These are phyloP conservation scores for Hypericum androsaemum DNA, from an alignment of 345 rosid genomes.

Conservation along the genomic window DNA sequence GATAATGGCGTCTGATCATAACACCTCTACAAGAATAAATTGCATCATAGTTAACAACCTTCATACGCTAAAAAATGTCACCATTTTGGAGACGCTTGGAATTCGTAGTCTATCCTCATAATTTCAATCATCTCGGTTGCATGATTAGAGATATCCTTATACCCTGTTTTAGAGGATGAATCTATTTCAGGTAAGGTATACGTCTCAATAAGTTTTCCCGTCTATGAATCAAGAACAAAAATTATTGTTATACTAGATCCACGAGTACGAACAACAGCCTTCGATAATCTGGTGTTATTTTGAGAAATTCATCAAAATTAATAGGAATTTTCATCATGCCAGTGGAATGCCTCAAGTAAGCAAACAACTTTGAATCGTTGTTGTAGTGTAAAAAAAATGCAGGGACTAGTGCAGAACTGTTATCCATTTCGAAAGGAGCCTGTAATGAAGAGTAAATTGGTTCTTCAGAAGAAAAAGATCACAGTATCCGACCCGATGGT, in stretches of 20 bases:
- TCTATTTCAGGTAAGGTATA: slow-evolving; percentile 36
- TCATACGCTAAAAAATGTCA: slow-evolving; percentile 50
- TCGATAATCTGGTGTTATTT: slow-evolving; percentile 46
- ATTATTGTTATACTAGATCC: slow-evolving; percentile 63
- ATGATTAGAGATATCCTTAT: slow-evolving; percentile 22
- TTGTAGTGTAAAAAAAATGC: slow-evolving; percentile 46
- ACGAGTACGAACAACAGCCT: slow-evolving; percentile 58
- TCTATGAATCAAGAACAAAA: slow-evolving; percentile 57
- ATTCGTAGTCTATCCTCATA: slow-evolving; percentile 64
- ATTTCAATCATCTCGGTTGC: slow-evolving; percentile 35
- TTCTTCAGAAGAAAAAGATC: slow-evolving; percentile 65
- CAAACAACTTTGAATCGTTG: slow-evolving; percentile 46
- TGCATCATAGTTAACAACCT: slow-evolving; percentile 58
- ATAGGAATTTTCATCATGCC: slow-evolving; percentile 32
- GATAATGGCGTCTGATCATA: slow-evolving; percentile 36
- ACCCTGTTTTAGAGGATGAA: slow-evolving; percentile 23
- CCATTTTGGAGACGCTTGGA: slow-evolving; percentile 48
- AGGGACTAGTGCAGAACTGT: slow-evolving; percentile 21
- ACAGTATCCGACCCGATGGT: slow-evolving; percentile 32
- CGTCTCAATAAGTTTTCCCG: slow-evolving; percentile 53
- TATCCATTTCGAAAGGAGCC: slow-evolving; percentile 34
- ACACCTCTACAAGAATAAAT: slow-evolving; percentile 45
- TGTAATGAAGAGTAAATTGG: slow-evolving; percentile 67
- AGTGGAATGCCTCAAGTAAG: slow-evolving; percentile 12
- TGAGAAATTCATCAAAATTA: slow-evolving; percentile 47